Evolutionary conservation across 495 filamentous ascomycete species (phyloP).

Genomic region (Lophiotrema nucula): DNA sequence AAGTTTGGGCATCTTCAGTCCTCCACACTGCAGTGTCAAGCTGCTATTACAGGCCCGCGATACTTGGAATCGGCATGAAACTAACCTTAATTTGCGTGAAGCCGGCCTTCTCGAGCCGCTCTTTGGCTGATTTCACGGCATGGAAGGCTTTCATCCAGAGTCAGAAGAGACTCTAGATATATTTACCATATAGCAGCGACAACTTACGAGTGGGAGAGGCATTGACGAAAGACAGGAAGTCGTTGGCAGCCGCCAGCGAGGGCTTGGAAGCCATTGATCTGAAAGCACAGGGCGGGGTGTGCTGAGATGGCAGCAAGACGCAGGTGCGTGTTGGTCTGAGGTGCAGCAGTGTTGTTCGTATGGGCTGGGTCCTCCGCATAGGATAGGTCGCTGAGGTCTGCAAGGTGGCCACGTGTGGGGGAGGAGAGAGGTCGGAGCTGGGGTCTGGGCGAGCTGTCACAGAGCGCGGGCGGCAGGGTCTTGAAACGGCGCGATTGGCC

Average conservation of each 20-base stretch:
- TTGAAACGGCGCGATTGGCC: slow-evolving; percentile 11
- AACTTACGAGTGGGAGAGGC: slow-evolving; percentile 86
- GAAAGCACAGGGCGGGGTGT: not conserved
- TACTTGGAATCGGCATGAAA: slow-evolving; percentile 2
- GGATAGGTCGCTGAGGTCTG: slow-evolving; percentile 26
- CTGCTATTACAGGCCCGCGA: not conserved
- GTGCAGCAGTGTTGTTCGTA: slow-evolving; percentile 20
- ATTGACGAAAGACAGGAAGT: slow-evolving; percentile 92
- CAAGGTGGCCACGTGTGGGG: slow-evolving; percentile 11
- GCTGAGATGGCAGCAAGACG: not conserved
- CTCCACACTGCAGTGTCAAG: too few species aligned
- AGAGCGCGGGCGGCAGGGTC: not conserved
- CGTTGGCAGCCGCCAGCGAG: slow-evolving; percentile 59
- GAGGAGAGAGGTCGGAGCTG: not conserved
- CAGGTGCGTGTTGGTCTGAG: slow-evolving; percentile 10
- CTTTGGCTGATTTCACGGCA: slow-evolving; percentile 76
- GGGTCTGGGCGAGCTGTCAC: not conserved
- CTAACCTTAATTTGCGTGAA: slow-evolving; percentile 78
- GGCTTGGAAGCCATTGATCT: slow-evolving; percentile 35
- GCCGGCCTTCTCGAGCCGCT: slow-evolving; percentile 72
- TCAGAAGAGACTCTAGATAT: slow-evolving; percentile 25
- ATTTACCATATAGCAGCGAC: not conserved
- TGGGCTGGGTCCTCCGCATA: slow-evolving; percentile 15
- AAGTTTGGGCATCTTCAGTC: too few species aligned
- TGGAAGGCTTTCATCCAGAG: slow-evolving; percentile 71